Evolutionary conservation across 371 early-diverging fungal genomes (phyloP), one percentile per base, ranked within the genome.

Genomic region (Rhizoclosmatium hyalinum): DNA sequence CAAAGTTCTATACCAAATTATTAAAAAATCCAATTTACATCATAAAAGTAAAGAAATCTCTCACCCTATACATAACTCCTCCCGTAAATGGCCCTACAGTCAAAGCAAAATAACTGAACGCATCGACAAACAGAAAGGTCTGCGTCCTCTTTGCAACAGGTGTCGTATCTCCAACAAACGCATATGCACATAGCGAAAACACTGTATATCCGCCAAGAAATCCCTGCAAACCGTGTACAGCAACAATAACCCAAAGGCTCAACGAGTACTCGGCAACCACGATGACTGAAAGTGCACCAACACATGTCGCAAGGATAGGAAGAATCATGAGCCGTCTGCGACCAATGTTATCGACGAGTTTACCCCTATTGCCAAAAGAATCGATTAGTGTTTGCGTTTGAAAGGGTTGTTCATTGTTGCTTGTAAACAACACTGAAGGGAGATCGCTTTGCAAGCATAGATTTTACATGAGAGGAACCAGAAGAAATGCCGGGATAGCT

Each of bases 21-120:
- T 17, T 12, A 39, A n/a, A 62, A 21, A 17, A 14, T 62, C 24
- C 24, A 14, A 24, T 62, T 62, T 62, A n/a, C 24, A 14, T 12
- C 14, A 32, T 12, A 17, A 39, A 14, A 39, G 24, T 32, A 21
- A 62, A 39, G 24, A 12, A 62, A 21, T 14, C 63, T 60, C 21
- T 14, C 42, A 77, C 73, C 66, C 68, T 32, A n/a, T 75, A 71
- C 3, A 77, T 17, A 3, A 75, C 1, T 2, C 82, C 82, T 14
- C 82, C 82, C 3, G 62, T 8, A 71, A 74, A 79, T 19, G 82
- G 82, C 3, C 82, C 82, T 10, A 73, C 10, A 5, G 75, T 77
- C 12, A 77, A 61, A 1, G 82, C 77, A 43, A 67, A 44, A 57
- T 75, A 81, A 43, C 63, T 62, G 56, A 75, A 62, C n/a, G 79